phyloP scores from a whole-genome alignment of 2,329 filamentous ascomycete species.

The Colletotrichum tabaci region DNA sequence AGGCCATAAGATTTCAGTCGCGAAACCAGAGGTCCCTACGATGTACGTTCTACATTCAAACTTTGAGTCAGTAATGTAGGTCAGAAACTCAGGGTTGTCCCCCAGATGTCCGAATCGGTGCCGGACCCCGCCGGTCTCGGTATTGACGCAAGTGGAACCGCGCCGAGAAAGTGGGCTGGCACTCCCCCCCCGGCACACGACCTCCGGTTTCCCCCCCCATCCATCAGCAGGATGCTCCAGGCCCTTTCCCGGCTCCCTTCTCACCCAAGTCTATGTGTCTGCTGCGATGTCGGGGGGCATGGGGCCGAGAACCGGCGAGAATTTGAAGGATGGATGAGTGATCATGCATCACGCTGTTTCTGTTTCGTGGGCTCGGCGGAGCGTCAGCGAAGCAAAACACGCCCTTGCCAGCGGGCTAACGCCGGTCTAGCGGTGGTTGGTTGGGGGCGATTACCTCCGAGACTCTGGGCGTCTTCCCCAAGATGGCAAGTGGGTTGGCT shows the following conservation, averaged over 20 bases:
- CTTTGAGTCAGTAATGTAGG: not conserved
- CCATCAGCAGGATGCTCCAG: not conserved
- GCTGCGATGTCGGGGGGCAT: slow-evolving; percentile 30
- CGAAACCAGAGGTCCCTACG: not conserved
- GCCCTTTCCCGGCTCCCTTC: slow-evolving; percentile 7
- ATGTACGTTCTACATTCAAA: not conserved
- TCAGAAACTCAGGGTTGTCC: slow-evolving; percentile 8
- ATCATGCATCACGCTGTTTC: slow-evolving; percentile 21
- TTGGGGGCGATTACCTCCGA: slow-evolving; percentile 2
- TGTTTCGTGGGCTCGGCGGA: slow-evolving; percentile 17
- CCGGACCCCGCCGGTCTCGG: slow-evolving; percentile 27
- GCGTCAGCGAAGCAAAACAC: slow-evolving; percentile 8
- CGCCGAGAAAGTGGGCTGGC: slow-evolving; percentile 38
- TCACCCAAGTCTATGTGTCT: not conserved
- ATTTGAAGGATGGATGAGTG: slow-evolving; percentile 1
- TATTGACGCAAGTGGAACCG: slow-evolving; percentile 5
- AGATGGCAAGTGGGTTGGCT: slow-evolving; percentile 27
- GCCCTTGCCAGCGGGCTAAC: not conserved
- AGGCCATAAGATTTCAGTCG: slow-evolving; percentile 8
- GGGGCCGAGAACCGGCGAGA: not conserved
- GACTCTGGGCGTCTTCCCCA: slow-evolving; percentile 14
- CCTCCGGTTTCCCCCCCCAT: not conserved
- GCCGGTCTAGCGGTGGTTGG: slow-evolving; percentile 4
- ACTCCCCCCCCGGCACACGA: slow-evolving; percentile 12
- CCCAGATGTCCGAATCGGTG: slow-evolving; percentile 25